Percentiles rank a stretch among this genome's conserved stretches.
These are phyloP conservation scores for Austroboletus festivus DNA, from an alignment of 768 basidiomycete genomes.

Conservation along the genomic window DNA sequence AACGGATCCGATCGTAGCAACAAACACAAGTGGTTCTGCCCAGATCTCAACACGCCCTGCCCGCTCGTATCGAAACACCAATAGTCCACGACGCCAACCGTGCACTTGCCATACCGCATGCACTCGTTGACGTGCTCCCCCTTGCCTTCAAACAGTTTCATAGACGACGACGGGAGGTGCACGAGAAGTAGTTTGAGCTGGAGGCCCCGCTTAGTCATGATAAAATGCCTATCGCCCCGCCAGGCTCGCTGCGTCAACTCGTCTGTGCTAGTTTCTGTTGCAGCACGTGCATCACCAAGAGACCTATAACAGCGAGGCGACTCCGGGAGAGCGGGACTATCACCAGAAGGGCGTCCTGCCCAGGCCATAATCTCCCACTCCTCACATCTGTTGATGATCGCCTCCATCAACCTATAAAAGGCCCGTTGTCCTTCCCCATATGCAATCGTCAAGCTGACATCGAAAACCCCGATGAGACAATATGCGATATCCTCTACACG, in stretches of 20 bases:
- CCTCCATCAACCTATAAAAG: slow-evolving; percentile 29
- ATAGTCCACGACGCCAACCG: slow-evolving; percentile 28
- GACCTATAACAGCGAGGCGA: slow-evolving; percentile 29
- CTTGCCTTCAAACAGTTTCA: slow-evolving; percentile 18
- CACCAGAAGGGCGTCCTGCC: slow-evolving; percentile 25
- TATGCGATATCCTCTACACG: slow-evolving; percentile 33
- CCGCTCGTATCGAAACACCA: slow-evolving; percentile 33
- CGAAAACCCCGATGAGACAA: slow-evolving; percentile 32
- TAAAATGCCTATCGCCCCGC: slow-evolving; percentile 28
- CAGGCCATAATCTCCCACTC: slow-evolving; percentile 35
- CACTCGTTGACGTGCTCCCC: slow-evolving; percentile 10
- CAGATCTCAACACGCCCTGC: slow-evolving; percentile 17
- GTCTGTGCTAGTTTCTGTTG: neutral
- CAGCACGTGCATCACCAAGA: slow-evolving; percentile 6
- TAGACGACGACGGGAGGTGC: slow-evolving; percentile 16
- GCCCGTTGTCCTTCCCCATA: slow-evolving; percentile 35
- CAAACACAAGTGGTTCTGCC: slow-evolving; percentile 30
- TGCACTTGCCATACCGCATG: slow-evolving; percentile 18
- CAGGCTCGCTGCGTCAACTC: slow-evolving; percentile 4
- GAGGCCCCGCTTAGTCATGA: slow-evolving; percentile 32
- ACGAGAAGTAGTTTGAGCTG: slow-evolving; percentile 25
- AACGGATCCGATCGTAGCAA: slow-evolving; percentile 26
- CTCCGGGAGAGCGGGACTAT: slow-evolving; percentile 29
- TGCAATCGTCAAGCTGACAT: slow-evolving; percentile 32
- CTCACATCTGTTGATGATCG: slow-evolving; percentile 23